phyloP scores from a whole-genome alignment of 2,329 filamentous ascomycete species.

The Diaporthe ampelina region DNA sequence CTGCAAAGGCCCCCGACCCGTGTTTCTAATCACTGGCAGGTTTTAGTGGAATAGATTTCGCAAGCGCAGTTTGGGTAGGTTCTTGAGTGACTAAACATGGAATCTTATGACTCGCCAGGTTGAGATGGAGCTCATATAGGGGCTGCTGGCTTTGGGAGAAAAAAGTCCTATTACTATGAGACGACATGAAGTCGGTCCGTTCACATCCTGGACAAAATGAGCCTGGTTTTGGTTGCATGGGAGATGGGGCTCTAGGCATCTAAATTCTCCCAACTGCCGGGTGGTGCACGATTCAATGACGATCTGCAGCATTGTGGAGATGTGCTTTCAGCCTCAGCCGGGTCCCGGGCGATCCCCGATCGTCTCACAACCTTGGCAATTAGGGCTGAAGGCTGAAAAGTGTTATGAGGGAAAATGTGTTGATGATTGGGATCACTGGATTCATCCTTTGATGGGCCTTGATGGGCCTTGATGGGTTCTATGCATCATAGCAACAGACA shows the following conservation, averaged over 20 bases:
- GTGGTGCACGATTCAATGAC: not conserved
- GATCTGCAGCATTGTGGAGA: constrained; percentile 25
- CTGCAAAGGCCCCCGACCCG: no score
- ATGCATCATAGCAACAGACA: not conserved
- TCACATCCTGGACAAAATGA: not conserved
- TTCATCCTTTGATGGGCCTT: constrained; percentile 16
- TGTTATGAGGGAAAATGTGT: not conserved
- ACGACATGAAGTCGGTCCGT: not conserved
- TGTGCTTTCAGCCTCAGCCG: not conserved
- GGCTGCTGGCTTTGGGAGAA: not conserved
- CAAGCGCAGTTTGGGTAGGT: not conserved
- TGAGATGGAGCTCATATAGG: not conserved
- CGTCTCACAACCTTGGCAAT: not conserved
- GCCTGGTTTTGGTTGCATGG: not conserved
- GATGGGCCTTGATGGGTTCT: not conserved
- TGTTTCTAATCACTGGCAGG: no score
- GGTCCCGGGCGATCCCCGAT: not conserved
- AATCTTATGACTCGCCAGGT: not conserved
- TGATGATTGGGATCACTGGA: not conserved
- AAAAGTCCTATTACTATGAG: not conserved
- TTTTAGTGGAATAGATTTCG: not conserved
- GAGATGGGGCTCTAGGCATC: not conserved
- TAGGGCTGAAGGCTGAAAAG: constrained; percentile 12
- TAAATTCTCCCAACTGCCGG: not conserved
- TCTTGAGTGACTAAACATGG: no score